Evolutionary conservation across 352 stramenopile genomes (phyloP).

Genomic region (Pythium monospermum): DNA sequence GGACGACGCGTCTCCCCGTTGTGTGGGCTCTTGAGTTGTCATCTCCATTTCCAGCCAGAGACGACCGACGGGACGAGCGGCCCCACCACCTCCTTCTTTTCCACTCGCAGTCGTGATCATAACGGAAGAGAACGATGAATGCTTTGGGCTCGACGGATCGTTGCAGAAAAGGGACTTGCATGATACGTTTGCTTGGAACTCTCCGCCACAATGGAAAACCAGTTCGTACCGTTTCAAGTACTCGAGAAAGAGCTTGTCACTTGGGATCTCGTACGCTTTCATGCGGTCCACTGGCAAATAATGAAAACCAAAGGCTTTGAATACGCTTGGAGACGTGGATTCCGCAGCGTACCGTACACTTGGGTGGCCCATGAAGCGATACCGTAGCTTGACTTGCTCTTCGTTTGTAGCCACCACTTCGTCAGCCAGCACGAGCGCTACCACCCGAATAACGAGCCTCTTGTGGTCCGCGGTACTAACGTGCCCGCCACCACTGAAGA

Average conservation of each 20-base stretch:
- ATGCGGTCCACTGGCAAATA: not conserved
- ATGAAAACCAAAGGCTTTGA: not conserved
- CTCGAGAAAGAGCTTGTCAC: not conserved
- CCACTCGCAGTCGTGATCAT: no score
- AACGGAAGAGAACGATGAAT: not conserved
- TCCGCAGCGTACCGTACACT: not conserved
- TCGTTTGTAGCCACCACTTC: no score
- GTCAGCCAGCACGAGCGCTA: not conserved
- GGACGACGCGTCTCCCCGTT: not conserved
- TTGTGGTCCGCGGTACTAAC: no score
- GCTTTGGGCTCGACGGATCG: no score
- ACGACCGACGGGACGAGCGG: not conserved
- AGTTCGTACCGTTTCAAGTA: not conserved
- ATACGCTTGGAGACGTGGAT: not conserved
- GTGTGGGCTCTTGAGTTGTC: not conserved
- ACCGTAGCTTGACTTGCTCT: not conserved
- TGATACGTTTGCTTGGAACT: not conserved
- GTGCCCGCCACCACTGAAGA: no score
- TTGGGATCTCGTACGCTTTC: not conserved
- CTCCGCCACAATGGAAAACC: not conserved
- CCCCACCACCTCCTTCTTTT: no score
- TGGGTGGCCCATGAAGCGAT: not conserved
- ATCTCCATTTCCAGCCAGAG: conserved; percentile 9
- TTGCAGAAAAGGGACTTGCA: not conserved
- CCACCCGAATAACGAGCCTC: not conserved